phyloP scores from a whole-genome alignment of 768 basidiomycete genomes.

The Tephrocybe sp. region DNA sequence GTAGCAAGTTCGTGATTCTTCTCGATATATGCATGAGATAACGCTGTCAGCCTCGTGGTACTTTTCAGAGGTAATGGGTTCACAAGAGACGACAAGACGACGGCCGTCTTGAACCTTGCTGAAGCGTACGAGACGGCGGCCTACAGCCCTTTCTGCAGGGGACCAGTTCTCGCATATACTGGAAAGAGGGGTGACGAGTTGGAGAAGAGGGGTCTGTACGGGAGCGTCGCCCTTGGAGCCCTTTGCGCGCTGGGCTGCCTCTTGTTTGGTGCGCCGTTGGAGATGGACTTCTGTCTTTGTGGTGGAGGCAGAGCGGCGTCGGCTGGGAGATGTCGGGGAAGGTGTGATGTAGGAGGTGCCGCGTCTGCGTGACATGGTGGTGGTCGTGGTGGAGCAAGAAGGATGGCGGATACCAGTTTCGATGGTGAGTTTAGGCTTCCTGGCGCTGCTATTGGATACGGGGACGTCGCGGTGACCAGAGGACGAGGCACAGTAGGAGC shows the following conservation, averaged over 20 bases:
- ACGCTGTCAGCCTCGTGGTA: slow-evolving; percentile 77
- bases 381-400: slow-evolving; percentile 13
- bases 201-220: slow-evolving; percentile 57
- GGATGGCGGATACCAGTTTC: slow-evolving; percentile 19
- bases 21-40: slow-evolving; percentile 92
- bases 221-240: slow-evolving; percentile 38
- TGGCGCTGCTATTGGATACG: slow-evolving; percentile 14
- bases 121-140: slow-evolving; percentile 88
- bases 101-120: slow-evolving; percentile 75
- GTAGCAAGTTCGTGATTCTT: slow-evolving; percentile 74
- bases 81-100: slow-evolving; percentile 76
- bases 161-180: slow-evolving; percentile 59
- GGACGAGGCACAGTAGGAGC: slow-evolving; percentile 1
- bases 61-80: slow-evolving; percentile 70
- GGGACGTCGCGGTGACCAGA: slow-evolving; percentile 8
- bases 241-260: slow-evolving; percentile 44
- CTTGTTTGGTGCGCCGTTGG: slow-evolving; percentile 44
- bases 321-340: slow-evolving; percentile 39
- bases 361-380: slow-evolving; percentile 33
- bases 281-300: slow-evolving; percentile 31
- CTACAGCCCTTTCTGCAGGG: slow-evolving; percentile 60
- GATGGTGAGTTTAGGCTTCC: slow-evolving; percentile 34
- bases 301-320: slow-evolving; percentile 25
- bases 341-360: slow-evolving; percentile 39
- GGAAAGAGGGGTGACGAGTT: slow-evolving; percentile 58